phyloP scores from a whole-genome alignment of 2,329 filamentous ascomycete genomes.

The Colletotrichum lentis region DNA sequence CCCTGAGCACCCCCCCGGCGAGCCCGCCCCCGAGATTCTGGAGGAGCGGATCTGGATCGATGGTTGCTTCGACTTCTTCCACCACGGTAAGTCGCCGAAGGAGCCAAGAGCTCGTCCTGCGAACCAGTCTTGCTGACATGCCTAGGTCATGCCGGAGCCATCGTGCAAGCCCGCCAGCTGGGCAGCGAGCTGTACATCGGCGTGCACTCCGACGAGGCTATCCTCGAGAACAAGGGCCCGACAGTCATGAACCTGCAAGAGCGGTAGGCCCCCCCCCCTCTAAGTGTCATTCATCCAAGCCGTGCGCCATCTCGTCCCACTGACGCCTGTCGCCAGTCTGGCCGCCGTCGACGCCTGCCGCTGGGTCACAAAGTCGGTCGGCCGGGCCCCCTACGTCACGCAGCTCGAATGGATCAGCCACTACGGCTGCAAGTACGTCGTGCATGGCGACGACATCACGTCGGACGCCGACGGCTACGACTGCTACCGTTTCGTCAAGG shows the following conservation, averaged over 20 bases:
- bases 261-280: constrained; percentile 60
- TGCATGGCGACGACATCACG: constrained; percentile 97
- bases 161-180: constrained; percentile 92
- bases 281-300: neutral
- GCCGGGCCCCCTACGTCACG: constrained; percentile 92
- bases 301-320: constrained; percentile 24
- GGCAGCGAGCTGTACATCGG: constrained; percentile 90
- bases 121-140: neutral
- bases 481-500: constrained; percentile 97
- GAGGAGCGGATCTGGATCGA: constrained; percentile 94
- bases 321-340: constrained; percentile 61
- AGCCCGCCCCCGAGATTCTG: constrained; percentile 63
- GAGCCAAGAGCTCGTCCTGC: neutral
- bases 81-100: constrained; percentile 73
- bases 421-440: constrained; percentile 94
- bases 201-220: constrained; percentile 94
- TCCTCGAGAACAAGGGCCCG: constrained; percentile 95
- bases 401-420: constrained; percentile 92
- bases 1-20: constrained; percentile 50
- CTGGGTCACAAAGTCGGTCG: constrained; percentile 87
- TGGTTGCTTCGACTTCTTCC: constrained; percentile 98
- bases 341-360: constrained; percentile 93
- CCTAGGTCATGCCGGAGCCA: constrained; percentile 90
- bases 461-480: constrained; percentile 93
- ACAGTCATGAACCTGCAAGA: constrained; percentile 96